Conservation (phyloP, 2,329 filamentous ascomycete species). For the Simplicillium aogashimaense region DNA sequence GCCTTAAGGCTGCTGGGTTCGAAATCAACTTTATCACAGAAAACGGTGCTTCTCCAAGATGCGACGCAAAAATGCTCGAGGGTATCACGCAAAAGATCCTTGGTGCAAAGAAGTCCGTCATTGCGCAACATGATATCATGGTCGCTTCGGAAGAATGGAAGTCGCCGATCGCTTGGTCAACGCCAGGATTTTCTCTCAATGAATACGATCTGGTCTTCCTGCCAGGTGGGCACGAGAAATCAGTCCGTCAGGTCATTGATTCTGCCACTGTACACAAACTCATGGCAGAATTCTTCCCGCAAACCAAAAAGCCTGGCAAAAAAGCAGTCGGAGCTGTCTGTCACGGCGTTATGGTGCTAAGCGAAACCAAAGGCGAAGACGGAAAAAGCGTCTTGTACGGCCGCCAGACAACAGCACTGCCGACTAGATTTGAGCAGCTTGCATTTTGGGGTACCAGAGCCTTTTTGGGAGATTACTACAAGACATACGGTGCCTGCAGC, state of each 20-base stretch:
- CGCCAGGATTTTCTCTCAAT: slow-evolving; percentile 30
- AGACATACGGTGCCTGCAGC: slow-evolving; percentile 42
- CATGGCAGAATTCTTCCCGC: slow-evolving; percentile 35
- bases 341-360: slow-evolving; percentile 41
- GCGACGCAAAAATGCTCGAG: slow-evolving; percentile 38
- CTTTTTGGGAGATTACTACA: slow-evolving; percentile 45
- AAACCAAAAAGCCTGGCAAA: slow-evolving; percentile 29
- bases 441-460: slow-evolving; percentile 37
- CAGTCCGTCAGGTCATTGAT: slow-evolving; percentile 40
- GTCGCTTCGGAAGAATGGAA: slow-evolving; percentile 27
- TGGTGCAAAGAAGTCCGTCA: slow-evolving; percentile 30
- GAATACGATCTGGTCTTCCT: slow-evolving; percentile 37
- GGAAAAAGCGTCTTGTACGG: slow-evolving; percentile 36
- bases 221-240: slow-evolving; percentile 43
- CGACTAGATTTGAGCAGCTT: slow-evolving; percentile 35
- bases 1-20: slow-evolving; percentile 37
- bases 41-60: slow-evolving; percentile 30
- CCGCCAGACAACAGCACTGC: slow-evolving; percentile 37
- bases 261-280: slow-evolving; percentile 31
- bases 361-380: slow-evolving; percentile 26
- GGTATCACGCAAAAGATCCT: slow-evolving; percentile 39
- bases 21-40: slow-evolving; percentile 40
- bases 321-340: slow-evolving; percentile 39
- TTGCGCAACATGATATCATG: slow-evolving; percentile 32
- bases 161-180: slow-evolving; percentile 33